Evolutionary conservation across 2,329 filamentous ascomycete species (phyloP).

Genomic region (Monosporascus sp.): DNA sequence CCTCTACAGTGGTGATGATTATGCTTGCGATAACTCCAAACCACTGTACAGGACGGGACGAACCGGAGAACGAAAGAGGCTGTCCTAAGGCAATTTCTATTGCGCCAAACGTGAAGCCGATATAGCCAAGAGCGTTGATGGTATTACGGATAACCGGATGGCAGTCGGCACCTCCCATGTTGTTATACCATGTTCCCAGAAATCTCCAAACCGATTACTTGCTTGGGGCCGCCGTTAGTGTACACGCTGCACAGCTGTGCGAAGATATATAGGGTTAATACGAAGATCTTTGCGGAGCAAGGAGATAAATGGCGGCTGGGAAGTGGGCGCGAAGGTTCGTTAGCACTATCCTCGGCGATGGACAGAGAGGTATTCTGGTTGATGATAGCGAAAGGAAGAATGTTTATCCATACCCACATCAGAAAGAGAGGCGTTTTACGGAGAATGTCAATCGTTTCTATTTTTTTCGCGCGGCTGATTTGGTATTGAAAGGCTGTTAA

Average conservation of each 20-base stretch:
- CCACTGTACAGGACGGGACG: conserved; percentile 1
- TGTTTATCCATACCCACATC: conserved; percentile 24
- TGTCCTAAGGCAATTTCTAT: conserved; percentile 1
- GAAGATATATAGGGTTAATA: conserved; percentile 6
- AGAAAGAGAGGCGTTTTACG: conserved; percentile 7
- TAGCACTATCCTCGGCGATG: conserved; percentile 23
- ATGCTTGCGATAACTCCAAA: conserved; percentile 1
- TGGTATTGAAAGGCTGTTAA: not conserved
- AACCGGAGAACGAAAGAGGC: not conserved
- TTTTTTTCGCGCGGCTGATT: not conserved
- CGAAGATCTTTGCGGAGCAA: conserved; percentile 10
- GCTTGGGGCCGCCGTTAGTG: conserved; percentile 11
- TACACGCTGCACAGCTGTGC: conserved; percentile 4
- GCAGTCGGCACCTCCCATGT: conserved; percentile 21
- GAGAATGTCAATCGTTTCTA: not conserved
- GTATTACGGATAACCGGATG: conserved; percentile 2
- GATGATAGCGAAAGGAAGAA: conserved; percentile 23
- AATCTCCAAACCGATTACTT: conserved; percentile 2
- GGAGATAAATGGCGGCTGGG: conserved; percentile 17
- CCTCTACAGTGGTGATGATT: conserved; percentile 2
- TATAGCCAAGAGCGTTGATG: conserved; percentile 5
- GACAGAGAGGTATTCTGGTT: conserved; percentile 22
- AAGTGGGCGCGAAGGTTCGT: conserved; percentile 29
- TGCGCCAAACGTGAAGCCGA: conserved; percentile 3
- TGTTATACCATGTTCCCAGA: conserved; percentile 26